Evolutionary conservation across 1,284 basidiomycete genomes (phyloP).

Genomic region (Pulveroboletus sp.): DNA sequence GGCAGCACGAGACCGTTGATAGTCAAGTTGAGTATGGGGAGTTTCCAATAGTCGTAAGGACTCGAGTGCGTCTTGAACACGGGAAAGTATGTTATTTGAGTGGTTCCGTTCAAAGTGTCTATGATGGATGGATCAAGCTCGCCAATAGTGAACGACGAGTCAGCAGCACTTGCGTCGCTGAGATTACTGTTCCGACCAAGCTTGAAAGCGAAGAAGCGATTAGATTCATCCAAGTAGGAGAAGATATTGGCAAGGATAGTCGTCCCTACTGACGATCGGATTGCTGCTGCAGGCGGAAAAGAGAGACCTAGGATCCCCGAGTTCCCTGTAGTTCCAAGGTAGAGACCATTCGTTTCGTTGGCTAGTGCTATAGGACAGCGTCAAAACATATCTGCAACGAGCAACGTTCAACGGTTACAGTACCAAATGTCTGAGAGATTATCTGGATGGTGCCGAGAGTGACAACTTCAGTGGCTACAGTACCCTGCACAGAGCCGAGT

Average conservation of each 20-base stretch:
- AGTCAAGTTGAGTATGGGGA: conserved; percentile 48
- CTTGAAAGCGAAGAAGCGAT: conserved; percentile 53
- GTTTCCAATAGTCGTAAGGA: conserved; percentile 60
- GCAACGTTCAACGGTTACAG: not conserved
- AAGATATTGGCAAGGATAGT: conserved; percentile 54
- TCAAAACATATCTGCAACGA: not conserved
- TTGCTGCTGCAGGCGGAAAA: conserved; percentile 52
- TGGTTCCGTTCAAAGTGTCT: conserved; percentile 34
- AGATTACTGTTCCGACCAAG: conserved; percentile 41
- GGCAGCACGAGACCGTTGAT: conserved; percentile 44
- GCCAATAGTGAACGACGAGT: conserved; percentile 56
- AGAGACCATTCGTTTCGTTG: conserved; percentile 46
- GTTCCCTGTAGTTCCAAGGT: conserved; percentile 48
- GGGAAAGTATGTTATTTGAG: conserved; percentile 42
- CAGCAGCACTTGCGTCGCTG: conserved; percentile 22
- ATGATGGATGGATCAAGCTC: conserved; percentile 46
- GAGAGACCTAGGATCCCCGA: conserved; percentile 60
- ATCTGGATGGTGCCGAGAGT: conserved; percentile 46
- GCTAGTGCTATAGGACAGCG: conserved; percentile 44
- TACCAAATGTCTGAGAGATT: conserved; percentile 37
- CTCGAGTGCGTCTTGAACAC: conserved; percentile 43
- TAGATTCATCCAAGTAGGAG: conserved; percentile 41
- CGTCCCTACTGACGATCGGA: conserved; percentile 44
- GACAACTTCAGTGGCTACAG: conserved; percentile 46
- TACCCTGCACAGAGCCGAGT: conserved; percentile 47